Evolutionary conservation across 2,329 filamentous ascomycete genomes (phyloP).

Genomic region (Penicillium italicum): DNA sequence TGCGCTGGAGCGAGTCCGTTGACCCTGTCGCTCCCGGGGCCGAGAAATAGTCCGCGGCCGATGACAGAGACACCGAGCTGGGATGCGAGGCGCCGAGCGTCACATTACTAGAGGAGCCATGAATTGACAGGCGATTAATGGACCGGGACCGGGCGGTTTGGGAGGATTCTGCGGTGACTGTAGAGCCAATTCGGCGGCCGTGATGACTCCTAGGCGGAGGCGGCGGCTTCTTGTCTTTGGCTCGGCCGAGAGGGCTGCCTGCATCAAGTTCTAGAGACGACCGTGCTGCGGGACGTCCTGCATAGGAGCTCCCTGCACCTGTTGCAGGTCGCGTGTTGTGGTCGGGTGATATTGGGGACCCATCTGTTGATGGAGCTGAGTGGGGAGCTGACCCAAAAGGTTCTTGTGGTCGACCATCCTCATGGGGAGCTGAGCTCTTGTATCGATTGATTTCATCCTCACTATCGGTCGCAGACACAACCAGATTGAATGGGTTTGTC

Average conservation of each 20-base stretch:
- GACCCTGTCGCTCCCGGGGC: conserved; percentile 11
- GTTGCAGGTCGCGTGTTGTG: conserved; percentile 2
- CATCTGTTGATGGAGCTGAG: conserved; percentile 26
- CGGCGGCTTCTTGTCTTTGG: conserved; percentile 64
- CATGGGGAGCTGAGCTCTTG: conserved; percentile 7
- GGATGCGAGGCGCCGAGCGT: conserved; percentile 17
- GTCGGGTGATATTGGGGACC: conserved; percentile 12
- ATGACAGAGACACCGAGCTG: conserved; percentile 48
- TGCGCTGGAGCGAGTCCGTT: conserved; percentile 29
- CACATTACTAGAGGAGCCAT: conserved; percentile 23
- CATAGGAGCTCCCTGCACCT: neutral
- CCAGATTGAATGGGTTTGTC: conserved; percentile 41
- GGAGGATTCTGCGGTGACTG: conserved; percentile 27
- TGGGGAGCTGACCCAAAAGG: conserved; percentile 21
- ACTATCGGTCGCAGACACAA: conserved; percentile 26
- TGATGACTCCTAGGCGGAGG: conserved; percentile 70
- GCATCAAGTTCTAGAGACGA: conserved; percentile 53
- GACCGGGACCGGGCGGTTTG: conserved; percentile 26
- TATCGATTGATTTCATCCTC: conserved; percentile 15
- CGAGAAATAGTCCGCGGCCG: conserved; percentile 45
- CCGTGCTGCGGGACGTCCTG: conserved; percentile 55
- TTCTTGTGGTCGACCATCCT: conserved; percentile 11
- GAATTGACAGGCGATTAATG: conserved; percentile 26
- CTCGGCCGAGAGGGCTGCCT: conserved; percentile 36
- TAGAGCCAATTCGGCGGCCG: conserved; percentile 65